Conservation (phyloP, 345 rosid species). For the Eucalyptus marginata region DNA sequence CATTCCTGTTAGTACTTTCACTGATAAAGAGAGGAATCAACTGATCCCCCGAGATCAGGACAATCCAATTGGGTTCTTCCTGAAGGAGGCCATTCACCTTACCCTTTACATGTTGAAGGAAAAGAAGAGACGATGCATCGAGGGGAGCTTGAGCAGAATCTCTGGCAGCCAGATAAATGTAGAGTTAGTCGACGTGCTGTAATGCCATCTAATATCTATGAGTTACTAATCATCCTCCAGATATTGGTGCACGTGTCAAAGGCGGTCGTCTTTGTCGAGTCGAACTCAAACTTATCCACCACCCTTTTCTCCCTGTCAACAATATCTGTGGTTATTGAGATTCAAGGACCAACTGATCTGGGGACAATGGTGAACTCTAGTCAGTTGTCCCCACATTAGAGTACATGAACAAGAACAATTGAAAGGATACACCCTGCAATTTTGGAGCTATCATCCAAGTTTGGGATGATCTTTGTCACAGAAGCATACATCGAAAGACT, state of each 20-base stretch:
- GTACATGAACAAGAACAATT: not conserved
- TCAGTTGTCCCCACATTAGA: not conserved
- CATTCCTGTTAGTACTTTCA: not conserved
- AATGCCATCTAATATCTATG: not conserved
- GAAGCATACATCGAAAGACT: conserved; percentile 87
- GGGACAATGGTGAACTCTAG: not conserved
- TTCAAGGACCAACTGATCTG: not conserved
- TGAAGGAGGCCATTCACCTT: not conserved
- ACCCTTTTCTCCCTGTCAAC: conserved; percentile 52
- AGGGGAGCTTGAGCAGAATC: not conserved
- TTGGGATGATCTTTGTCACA: conserved; percentile 64
- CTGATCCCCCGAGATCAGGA: not conserved
- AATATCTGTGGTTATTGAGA: conserved; percentile 29
- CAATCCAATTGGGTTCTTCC: not conserved
- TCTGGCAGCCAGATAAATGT: not conserved
- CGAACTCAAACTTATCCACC: conserved; percentile 47
- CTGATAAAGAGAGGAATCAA: not conserved
- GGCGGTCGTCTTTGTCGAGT: conserved; percentile 19
- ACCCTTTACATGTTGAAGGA: not conserved
- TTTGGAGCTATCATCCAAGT: conserved; percentile 42
- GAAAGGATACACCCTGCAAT: conserved; percentile 78
- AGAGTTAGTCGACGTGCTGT: not conserved
- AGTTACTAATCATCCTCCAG: conserved; percentile 57
- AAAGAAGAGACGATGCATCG: not conserved
- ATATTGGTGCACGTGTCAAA: conserved; percentile 49